Evolutionary conservation across 2,329 filamentous ascomycete species (phyloP), one percentile per base, ranked within the genome.

Genomic region (Didymellaceae sp.): DNA sequence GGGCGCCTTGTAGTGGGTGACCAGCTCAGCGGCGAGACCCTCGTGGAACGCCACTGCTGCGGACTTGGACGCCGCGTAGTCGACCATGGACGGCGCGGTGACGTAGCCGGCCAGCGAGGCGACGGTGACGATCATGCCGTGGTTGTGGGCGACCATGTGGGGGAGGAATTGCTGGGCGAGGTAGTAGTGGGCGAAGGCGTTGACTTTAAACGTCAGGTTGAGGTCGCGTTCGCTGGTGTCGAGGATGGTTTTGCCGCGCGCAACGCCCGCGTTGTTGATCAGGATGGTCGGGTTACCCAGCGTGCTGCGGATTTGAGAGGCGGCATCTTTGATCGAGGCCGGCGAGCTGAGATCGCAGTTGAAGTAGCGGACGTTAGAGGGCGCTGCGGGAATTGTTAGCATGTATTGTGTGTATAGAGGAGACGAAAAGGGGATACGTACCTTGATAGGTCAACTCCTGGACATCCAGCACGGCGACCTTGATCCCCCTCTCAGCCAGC

Each of bases 41-140:
- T 91, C 86, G 64, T 90, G 86, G 69, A 91, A 86, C 2, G 83
- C 75, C 17, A 88, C 67, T 1, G 85, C 82, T 0, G 84, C 86
- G 1, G 86, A 82, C 73, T 91, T 91, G 57, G 80, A 82, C 6
- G 83, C 79, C 2, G 79, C 63, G 72, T 91, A 91, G 72, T 90
- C 86, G 28, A 86, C 81, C 78, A 89, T 82, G 59, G 80, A 80
- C 3, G 87, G 83, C 0, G 83, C 80, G 1, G 81, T 76, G 6
- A 84, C 59, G 73, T 83, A 89, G 10, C 82, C 80, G 0, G 87
- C 86, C 39, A 84, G 77, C 2, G 82, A 86, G 11, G 88, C 84
- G 17, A 91, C 80, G 0, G 86, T 90, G 17, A 90, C 86, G 31
- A 91, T 70, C 79, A 88, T 88, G 52, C 88, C 88, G 73, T 91